Evolutionary conservation across 2,329 filamentous ascomycete genomes (phyloP), one percentile per base, ranked within the genome.

Genomic region (Colletotrichum sp.): DNA sequence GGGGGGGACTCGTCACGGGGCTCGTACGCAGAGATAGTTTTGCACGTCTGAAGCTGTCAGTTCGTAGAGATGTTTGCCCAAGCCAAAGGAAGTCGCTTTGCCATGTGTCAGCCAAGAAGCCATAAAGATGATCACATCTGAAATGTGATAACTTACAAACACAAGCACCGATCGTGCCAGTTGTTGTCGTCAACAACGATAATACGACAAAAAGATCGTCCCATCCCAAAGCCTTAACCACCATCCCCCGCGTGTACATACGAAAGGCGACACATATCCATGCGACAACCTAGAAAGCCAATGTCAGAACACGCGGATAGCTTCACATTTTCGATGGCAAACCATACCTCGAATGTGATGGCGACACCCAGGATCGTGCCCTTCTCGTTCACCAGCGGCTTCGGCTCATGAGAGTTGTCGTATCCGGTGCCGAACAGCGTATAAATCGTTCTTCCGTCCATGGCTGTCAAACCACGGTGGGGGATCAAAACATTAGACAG

Each of bases 171-270:
- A 66, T 30, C 2, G 74, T 75, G 3, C 71, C 74, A 24, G 62
- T 36, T 3, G 71, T 76, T 2, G 66, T 75, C 6, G 60, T 52
- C 78, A 84, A 81, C 75, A 82, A 73, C 68, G 82, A 83, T 24
- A 84, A 64, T 2, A 83, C 69, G 21, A 85, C 81, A 55, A 84
- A 84, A 1, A 84, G 30, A 74, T 85, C 83, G 65, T 85, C 84
- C 81, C 79, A 83, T 21, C 84, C 83, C 6, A 83, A 69, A 24
- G 80, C 80, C 32, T 75, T 77, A 34, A 83, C 73, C 34, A 79
- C 77, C 24, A 66, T 58, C 28, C 79, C 76, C 16, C 83, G 80
- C 8, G 81, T 79, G 26, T 81, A 81, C 24, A 83, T 65, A 24
- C 82, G 78, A 66, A 82, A 71, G 13, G 70, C 75, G 56, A 83